Evolutionary conservation across 768 basidiomycete genomes (phyloP).

Genomic region (Pisolithus tinctorius): DNA sequence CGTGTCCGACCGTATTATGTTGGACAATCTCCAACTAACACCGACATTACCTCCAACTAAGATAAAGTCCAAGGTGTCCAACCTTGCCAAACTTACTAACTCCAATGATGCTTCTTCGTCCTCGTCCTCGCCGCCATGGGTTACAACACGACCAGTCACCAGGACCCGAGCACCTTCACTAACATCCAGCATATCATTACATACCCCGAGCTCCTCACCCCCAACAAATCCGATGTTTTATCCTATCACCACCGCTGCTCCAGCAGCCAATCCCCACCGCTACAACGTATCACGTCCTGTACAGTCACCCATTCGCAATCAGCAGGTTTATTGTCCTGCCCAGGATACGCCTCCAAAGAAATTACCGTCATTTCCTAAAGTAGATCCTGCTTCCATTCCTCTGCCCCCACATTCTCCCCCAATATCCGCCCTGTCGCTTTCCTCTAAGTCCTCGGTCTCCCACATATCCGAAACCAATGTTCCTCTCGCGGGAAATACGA

Average conservation of each 20-base stretch:
- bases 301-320: slow-evolving; percentile 28
- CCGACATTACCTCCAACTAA: slow-evolving; percentile 23
- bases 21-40: slow-evolving; percentile 11
- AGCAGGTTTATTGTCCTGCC: slow-evolving; percentile 17
- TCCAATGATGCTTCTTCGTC: slow-evolving; percentile 31
- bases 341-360: slow-evolving; percentile 20
- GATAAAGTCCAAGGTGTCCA: slow-evolving; percentile 60
- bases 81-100: slow-evolving; percentile 32
- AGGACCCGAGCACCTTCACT: slow-evolving; percentile 26
- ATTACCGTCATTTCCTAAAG: slow-evolving; percentile 22
- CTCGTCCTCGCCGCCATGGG: slow-evolving; percentile 27
- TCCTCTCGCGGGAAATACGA: slow-evolving; percentile 33
- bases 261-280: slow-evolving; percentile 57
- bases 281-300: slow-evolving; percentile 33
- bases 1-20: slow-evolving; percentile 8
- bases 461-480: slow-evolving; percentile 39
- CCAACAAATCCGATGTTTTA: slow-evolving; percentile 34
- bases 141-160: slow-evolving; percentile 23
- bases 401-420: slow-evolving; percentile 67
- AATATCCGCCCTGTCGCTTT: slow-evolving; percentile 62
- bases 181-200: slow-evolving; percentile 19
- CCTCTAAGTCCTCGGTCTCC: slow-evolving; percentile 69
- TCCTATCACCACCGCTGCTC: slow-evolving; percentile 49
- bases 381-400: slow-evolving; percentile 54
- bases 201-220: slow-evolving; percentile 14